These are phyloP conservation scores for Pterocarpus macrocarpus DNA, from an alignment of 306 rosid genomes.

Conservation along the genomic window DNA sequence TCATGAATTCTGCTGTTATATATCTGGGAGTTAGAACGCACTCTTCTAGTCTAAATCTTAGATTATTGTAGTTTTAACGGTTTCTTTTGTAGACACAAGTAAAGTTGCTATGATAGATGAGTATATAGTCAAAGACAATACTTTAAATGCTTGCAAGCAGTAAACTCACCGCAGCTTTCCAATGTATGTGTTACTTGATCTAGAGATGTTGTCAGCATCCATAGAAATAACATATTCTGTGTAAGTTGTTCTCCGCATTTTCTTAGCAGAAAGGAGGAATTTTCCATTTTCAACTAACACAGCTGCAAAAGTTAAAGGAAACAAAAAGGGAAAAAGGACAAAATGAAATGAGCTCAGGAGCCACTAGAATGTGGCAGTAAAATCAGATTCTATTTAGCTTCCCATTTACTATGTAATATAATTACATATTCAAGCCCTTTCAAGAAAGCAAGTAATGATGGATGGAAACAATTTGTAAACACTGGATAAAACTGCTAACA, in stretches of 20 bases:
- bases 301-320: constrained; percentile 56
- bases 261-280: constrained; percentile 92
- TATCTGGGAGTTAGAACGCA: neutral
- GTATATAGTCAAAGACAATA: neutral
- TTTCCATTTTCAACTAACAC: constrained; percentile 91
- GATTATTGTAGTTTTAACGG: neutral
- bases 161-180: constrained; percentile 80
- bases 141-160: constrained; percentile 26
- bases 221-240: constrained; percentile 94
- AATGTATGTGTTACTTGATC: constrained; percentile 90
- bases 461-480: neutral
- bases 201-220: constrained; percentile 87
- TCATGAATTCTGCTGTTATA: constrained; percentile 11
- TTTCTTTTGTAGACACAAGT: neutral
- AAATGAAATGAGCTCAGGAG: neutral
- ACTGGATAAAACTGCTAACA: neutral
- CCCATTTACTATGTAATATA: neutral
- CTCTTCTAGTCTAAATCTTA: neutral
- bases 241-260: constrained; percentile 86
- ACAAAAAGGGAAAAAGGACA: neutral
- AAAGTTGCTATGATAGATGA: neutral
- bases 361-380: neutral
- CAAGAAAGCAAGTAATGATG: neutral
- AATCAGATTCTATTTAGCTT: constrained; percentile 3
- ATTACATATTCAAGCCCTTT: neutral